These are phyloP conservation scores for Candida neerlandica DNA, from an alignment of 1,139 yeast species.

Conservation along the genomic window DNA sequence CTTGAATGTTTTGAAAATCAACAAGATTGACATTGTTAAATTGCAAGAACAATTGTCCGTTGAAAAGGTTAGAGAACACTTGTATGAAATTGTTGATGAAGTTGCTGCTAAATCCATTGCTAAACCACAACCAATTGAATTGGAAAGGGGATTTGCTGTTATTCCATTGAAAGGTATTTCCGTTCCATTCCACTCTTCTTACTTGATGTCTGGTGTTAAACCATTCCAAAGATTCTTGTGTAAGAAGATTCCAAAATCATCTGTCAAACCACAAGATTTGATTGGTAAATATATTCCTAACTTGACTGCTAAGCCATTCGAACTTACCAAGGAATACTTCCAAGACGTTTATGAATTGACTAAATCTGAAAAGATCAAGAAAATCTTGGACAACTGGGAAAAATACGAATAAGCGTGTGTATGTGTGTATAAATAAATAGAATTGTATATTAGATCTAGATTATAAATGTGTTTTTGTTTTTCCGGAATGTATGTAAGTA, in stretches of 20 bases:
- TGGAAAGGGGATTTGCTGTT: conserved; percentile 97
- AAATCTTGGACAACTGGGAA: conserved; percentile 94
- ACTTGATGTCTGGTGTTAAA: conserved; percentile 96
- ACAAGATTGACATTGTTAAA: conserved; percentile 91
- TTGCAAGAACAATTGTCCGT: conserved; percentile 78
- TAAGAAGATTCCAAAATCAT: conserved; percentile 93
- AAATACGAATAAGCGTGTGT: conserved; percentile 51
- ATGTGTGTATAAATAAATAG: too few relatives aligned
- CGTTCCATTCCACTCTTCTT: conserved; percentile 98
- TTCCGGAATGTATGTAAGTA: too few relatives aligned
- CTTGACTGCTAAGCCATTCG: conserved; percentile 96
- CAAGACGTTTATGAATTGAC: conserved; percentile 93
- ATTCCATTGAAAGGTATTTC: conserved; percentile 98
- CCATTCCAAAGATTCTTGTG: conserved; percentile 97
- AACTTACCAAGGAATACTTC: conserved; percentile 93
- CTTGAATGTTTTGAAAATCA: conserved; percentile 85
- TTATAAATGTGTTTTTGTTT: background rate
- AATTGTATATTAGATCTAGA: background rate
- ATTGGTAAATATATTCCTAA: conserved; percentile 96
- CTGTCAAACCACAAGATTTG: conserved; percentile 91
- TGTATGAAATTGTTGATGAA: conserved; percentile 84
- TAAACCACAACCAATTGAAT: conserved; percentile 94
- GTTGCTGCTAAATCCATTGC: conserved; percentile 77
- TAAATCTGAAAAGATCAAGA: conserved; percentile 86
- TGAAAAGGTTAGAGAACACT: conserved; percentile 86